Base-by-base conservation (phyloP, 2,329 filamentous ascomycete species). In the Neoscytalidium dimidiatum region DNA sequence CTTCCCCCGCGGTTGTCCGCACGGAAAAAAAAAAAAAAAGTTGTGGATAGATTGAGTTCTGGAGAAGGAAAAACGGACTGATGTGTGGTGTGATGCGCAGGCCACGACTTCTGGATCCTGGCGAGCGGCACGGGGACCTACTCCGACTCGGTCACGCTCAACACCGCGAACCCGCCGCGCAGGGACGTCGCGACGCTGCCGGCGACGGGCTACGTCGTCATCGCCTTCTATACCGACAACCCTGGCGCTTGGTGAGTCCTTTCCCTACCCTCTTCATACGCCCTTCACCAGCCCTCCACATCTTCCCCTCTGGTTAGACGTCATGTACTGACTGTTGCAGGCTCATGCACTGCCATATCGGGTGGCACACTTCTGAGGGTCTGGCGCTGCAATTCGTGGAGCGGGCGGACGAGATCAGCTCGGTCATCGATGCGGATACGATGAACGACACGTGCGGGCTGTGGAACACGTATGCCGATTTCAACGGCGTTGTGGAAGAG, bases 71-170 rank as follows among this genome's bases (percentile, higher is more conserved):
- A n/a, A n/a, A n/a, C n/a, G 43, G 43, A 9, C 29, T 57, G 23
- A 29, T 35, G 13, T 0, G 11, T 23, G 19, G 11, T 5, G 17
- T 28, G 9, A 28, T 21, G 9, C n/a, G 21, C 43, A 84, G 69
- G 83, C 2, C 80, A 85, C 72, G 82, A 86, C 69, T 86, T 86
- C 75, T 82, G 85, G 72, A 75, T 87, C 9, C 72, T 87, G 6
- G 77, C 78, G 19, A 77, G 69, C 28, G 69, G 62, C 26, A 71
- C 71, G 2, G 69, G 64, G 3, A 68, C 70, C 4, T 71, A 65
- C 41, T 62, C 66, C 35, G 49, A 56, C 43, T 53, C 62, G 0
- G 68, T 69, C 4, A 56, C 66, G 7, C 48, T 74, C 7, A 72
- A 74, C 35, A 68, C 73, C 28, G 64, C 69, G 44, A 76, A 77